Conservation (phyloP, 805 yeast genomes). For the Saturnispora bothae region DNA sequence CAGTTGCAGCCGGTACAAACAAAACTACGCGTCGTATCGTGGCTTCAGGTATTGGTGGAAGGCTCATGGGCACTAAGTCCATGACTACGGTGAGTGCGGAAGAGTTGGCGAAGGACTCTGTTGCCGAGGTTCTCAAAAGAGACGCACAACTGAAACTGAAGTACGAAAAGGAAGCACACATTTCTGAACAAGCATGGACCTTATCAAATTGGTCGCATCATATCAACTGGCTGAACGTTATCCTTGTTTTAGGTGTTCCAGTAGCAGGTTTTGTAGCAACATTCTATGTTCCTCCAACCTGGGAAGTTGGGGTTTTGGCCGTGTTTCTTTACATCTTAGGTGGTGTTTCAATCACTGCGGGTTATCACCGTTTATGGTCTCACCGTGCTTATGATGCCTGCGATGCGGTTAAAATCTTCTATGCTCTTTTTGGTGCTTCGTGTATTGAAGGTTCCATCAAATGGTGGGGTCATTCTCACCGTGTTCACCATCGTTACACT, state of each 20-base stretch:
- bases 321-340: conserved; percentile 43
- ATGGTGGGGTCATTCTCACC: conserved; percentile 84
- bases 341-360: conserved; percentile 75
- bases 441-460: conserved; percentile 78
- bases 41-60: conserved; percentile 68
- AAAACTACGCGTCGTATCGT: conserved; percentile 61
- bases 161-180: conserved; percentile 39
- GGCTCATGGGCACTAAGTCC: conserved; percentile 71
- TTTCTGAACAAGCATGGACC: conserved; percentile 76
- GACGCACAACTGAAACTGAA: conserved; percentile 35
- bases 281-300: conserved; percentile 36
- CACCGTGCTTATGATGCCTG: conserved; percentile 63
- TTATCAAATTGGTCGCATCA: conserved; percentile 59
- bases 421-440: conserved; percentile 73
- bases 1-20: conserved; percentile 75
- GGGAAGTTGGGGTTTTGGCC: conserved; percentile 37
- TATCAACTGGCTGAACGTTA: conserved; percentile 67
- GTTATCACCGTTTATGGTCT: conserved; percentile 73
- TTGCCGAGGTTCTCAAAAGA: conserved; percentile 35
- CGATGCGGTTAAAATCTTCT: conserved; percentile 50
- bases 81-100: conserved; percentile 61
- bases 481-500: conserved; percentile 80
- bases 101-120: conserved; percentile 42
- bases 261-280: conserved; percentile 39
- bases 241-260: conserved; percentile 56